phyloP scores from a whole-genome alignment of 2,329 filamentous ascomycete species.

The Phialemoniopsis sp. region DNA sequence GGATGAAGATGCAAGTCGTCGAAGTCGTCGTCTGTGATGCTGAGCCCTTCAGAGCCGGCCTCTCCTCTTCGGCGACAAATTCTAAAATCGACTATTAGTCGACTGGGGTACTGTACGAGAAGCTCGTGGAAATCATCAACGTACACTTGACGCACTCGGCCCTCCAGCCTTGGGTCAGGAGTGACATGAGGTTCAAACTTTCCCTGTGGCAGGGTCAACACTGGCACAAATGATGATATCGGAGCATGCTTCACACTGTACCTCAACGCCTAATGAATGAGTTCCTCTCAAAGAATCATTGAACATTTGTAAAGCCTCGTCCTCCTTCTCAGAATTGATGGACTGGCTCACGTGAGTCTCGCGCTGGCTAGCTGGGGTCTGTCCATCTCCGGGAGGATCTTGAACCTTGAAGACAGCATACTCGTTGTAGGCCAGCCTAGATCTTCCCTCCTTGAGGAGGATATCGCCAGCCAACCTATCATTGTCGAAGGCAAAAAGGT shows the following conservation, averaged over 20 bases:
- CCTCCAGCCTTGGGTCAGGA: conserved; percentile 17
- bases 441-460: background rate
- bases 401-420: conserved; percentile 1
- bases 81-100: conserved; percentile 10
- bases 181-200: conserved; percentile 2
- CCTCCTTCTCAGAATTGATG: too few species aligned
- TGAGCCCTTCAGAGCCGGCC: conserved; percentile 27
- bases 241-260: too few species aligned
- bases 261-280: too few species aligned
- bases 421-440: background rate
- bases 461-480: too few species aligned
- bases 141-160: conserved; percentile 28
- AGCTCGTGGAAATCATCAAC: conserved; percentile 3
- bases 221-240: too few species aligned
- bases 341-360: too few species aligned
- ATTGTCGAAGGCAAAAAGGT: too few species aligned
- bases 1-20: conserved; percentile 30
- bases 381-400: too few species aligned
- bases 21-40: conserved; percentile 26
- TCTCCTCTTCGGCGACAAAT: conserved; percentile 29
- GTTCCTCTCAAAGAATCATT: too few species aligned
- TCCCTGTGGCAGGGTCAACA: conserved; percentile 4
- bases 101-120: background rate
- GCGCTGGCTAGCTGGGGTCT: background rate
- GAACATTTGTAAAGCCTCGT: too few species aligned